A percentile compares a stretch with the other conserved stretches of the same genome.
phyloP scores from a whole-genome alignment of 2,329 filamentous ascomycete species.

The Trichoderma koningii region DNA sequence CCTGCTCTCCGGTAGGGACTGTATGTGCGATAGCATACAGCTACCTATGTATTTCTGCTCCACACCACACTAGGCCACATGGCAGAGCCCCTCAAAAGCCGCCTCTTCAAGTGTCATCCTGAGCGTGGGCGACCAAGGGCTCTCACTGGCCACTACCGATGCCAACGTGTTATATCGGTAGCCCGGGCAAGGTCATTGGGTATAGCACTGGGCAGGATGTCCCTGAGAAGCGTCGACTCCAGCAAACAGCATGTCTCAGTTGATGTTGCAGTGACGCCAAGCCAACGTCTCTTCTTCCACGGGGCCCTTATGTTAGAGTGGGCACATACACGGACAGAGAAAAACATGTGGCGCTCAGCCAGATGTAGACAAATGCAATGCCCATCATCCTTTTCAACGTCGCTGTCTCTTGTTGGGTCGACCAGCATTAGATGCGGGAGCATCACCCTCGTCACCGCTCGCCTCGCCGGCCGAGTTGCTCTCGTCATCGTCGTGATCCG shows the following conservation, averaged over 20 bases:
- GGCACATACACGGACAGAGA: background rate
- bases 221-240: constrained; percentile 2
- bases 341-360: background rate
- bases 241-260: constrained; percentile 12
- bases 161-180: background rate
- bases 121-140: background rate
- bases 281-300: background rate
- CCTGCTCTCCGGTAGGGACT: background rate
- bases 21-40: background rate
- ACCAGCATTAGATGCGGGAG: constrained; percentile 17
- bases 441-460: constrained; percentile 41
- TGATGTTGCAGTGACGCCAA: background rate
- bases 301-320: background rate
- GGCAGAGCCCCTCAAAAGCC: background rate
- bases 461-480: constrained; percentile 41
- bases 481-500: constrained; percentile 44
- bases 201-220: background rate
- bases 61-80: background rate
- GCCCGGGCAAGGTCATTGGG: constrained; percentile 7
- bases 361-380: background rate
- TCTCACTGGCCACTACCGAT: constrained; percentile 1
- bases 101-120: background rate
- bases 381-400: constrained; percentile 29
- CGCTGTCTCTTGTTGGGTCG: constrained; percentile 35
- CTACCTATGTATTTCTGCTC: too few species aligned